Conservation (phyloP, 306 rosid species). For the Coriaria nepalensis region DNA sequence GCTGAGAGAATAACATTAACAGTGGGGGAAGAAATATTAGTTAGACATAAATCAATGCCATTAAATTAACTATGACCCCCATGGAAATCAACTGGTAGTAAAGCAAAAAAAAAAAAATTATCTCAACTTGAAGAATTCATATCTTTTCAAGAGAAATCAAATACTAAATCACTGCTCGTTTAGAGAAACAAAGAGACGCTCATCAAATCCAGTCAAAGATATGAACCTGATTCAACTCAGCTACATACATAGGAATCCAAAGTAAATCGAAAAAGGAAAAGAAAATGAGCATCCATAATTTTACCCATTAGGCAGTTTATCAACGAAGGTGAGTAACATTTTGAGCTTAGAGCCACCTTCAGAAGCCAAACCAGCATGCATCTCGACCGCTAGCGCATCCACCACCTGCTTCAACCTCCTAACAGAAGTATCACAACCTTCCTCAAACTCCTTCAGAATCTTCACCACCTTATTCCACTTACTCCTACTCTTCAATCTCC, state of each 20-base stretch:
- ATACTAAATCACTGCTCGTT: not conserved
- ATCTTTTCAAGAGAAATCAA: not conserved
- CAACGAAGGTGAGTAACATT: constrained; percentile 89
- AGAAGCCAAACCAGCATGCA: constrained; percentile 96
- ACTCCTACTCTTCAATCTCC: constrained; percentile 54
- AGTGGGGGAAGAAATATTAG: too few species aligned
- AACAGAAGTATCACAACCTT: constrained; percentile 49
- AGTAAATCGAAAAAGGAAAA: constrained; percentile 1
- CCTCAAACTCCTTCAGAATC: constrained; percentile 60
- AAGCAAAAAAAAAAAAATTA: too few species aligned
- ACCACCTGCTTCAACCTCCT: constrained; percentile 72
- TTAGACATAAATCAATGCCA: too few species aligned
- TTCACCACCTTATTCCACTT: constrained; percentile 65
- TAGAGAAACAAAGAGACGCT: constrained; percentile 3
- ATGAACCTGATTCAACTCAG: not conserved
- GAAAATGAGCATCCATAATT: not conserved
- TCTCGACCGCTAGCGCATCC: constrained; percentile 96
- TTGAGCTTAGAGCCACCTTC: constrained; percentile 96
- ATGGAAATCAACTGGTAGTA: too few species aligned
- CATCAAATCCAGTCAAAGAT: not conserved
- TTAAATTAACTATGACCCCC: too few species aligned
- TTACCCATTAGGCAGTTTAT: constrained; percentile 84
- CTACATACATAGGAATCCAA: not conserved
- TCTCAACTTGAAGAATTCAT: too few species aligned
- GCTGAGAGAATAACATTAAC: too few species aligned